These are phyloP conservation scores for Dalbergia cochinchinensis DNA, from an alignment of 306 rosid genomes.

Conservation along the genomic window DNA sequence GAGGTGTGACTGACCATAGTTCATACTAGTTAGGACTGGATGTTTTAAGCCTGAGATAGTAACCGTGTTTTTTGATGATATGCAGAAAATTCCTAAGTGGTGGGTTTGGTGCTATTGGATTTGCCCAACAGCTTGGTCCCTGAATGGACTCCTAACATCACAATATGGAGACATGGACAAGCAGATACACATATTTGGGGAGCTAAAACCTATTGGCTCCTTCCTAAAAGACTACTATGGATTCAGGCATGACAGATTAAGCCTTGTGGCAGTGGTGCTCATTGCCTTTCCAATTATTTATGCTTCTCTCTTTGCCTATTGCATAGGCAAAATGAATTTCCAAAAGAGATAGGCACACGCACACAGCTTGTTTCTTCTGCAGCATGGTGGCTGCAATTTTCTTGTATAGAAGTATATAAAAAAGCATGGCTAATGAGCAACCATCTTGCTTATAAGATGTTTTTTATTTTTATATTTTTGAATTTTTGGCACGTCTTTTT, in stretches of 20 bases:
- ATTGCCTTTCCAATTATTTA: constrained; percentile 68
- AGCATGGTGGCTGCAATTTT: constrained; percentile 47
- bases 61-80: constrained; percentile 1
- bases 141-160: constrained; percentile 78
- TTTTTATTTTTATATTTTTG: constrained; percentile 24
- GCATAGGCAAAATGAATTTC: constrained; percentile 72
- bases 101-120: constrained; percentile 91
- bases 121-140: constrained; percentile 84
- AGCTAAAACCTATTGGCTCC: constrained; percentile 56
- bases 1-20: neutral
- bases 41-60: constrained; percentile 27
- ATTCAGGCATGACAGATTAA: constrained; percentile 65
- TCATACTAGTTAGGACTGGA: neutral
- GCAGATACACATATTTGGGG: constrained; percentile 67
- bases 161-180: constrained; percentile 74
- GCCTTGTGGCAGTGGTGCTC: constrained; percentile 70
- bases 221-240: constrained; percentile 72
- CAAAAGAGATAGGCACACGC: constrained; percentile 62
- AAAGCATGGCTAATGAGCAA: constrained; percentile 37
- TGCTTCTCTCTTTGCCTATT: constrained; percentile 73
- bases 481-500: neutral
- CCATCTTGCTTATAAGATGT: constrained; percentile 34
- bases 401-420: constrained; percentile 52
- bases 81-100: constrained; percentile 94
- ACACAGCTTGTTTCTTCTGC: constrained; percentile 35